Evolutionary conservation across 2,329 filamentous ascomycete genomes (phyloP).

Genomic region (Colletotrichum gloeosporioides): DNA sequence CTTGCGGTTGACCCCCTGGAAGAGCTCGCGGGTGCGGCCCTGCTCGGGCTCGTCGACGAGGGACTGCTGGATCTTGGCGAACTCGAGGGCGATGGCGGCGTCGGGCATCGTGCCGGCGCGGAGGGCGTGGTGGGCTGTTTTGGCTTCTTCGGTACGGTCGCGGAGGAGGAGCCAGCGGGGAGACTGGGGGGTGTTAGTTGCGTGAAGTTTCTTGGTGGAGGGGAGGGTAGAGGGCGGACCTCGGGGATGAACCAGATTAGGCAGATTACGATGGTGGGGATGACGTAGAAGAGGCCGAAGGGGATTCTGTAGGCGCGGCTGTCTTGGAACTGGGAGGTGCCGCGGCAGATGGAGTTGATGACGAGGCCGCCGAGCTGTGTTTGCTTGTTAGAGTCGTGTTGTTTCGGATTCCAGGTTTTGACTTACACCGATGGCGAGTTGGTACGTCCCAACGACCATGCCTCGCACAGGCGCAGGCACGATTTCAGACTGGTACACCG

Average conservation of each 20-base stretch:
- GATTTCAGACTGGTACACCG: constrained; percentile 41
- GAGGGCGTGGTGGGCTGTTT: constrained; percentile 26
- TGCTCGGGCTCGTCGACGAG: constrained; percentile 16
- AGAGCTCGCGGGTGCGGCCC: constrained; percentile 29
- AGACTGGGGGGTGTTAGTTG: constrained; percentile 14
- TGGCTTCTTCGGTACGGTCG: constrained; percentile 33
- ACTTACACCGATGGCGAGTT: constrained; percentile 31
- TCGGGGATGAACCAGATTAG: constrained; percentile 33
- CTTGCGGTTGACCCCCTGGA: constrained; percentile 27
- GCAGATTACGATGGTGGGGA: constrained; percentile 32
- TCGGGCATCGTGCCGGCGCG: constrained; percentile 27
- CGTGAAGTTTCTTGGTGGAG: neutral
- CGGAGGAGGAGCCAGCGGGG: constrained; percentile 34
- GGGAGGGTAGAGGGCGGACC: neutral
- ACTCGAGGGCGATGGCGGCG: constrained; percentile 27
- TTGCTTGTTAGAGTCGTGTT: neutral
- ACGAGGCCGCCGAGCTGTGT: constrained; percentile 27
- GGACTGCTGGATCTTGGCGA: constrained; percentile 16
- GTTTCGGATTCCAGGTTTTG: too few relatives aligned
- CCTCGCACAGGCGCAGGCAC: constrained; percentile 34
- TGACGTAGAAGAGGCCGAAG: constrained; percentile 37
- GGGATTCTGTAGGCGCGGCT: constrained; percentile 39
- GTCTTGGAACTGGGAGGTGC: constrained; percentile 31
- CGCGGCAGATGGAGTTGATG: constrained; percentile 32
- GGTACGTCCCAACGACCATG: constrained; percentile 38